Evolutionary conservation across 2,329 filamentous ascomycete species (phyloP).

Genomic region (Aspergillus sp.): DNA sequence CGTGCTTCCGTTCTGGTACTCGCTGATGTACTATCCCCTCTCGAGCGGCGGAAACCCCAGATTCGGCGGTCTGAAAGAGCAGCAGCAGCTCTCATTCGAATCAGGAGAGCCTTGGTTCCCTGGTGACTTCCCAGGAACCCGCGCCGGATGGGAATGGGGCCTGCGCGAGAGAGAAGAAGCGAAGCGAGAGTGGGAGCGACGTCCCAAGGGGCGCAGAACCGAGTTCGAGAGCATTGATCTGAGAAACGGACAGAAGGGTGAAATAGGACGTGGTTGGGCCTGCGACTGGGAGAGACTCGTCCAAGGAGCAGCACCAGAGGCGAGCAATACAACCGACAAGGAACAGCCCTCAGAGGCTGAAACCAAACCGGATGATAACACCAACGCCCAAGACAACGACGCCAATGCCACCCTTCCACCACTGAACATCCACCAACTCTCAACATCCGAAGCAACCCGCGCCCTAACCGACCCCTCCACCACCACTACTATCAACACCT

Average conservation of each 20-base stretch:
- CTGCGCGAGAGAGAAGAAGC: slow-evolving; percentile 62
- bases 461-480: slow-evolving; percentile 24
- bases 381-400: neutral
- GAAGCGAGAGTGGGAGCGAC: slow-evolving; percentile 69
- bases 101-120: slow-evolving; percentile 80
- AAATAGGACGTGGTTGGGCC: slow-evolving; percentile 77
- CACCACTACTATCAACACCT: slow-evolving; percentile 22
- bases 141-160: slow-evolving; percentile 79
- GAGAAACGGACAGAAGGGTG: slow-evolving; percentile 73
- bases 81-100: slow-evolving; percentile 80
- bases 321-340: neutral
- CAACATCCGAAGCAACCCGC: slow-evolving; percentile 37
- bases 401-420: slow-evolving; percentile 24
- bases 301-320: slow-evolving; percentile 29
- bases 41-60: slow-evolving; percentile 77
- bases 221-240: slow-evolving; percentile 75
- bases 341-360: slow-evolving; percentile 5
- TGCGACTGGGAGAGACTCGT: slow-evolving; percentile 82
- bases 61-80: slow-evolving; percentile 79
- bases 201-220: slow-evolving; percentile 78
- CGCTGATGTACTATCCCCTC: slow-evolving; percentile 77
- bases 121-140: slow-evolving; percentile 76
- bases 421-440: slow-evolving; percentile 42
- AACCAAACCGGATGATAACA: slow-evolving; percentile 14
- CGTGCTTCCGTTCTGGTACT: slow-evolving; percentile 81